phyloP scores from a whole-genome alignment of 73 alveolate species.

The Tetrahymena borealis region DNA sequence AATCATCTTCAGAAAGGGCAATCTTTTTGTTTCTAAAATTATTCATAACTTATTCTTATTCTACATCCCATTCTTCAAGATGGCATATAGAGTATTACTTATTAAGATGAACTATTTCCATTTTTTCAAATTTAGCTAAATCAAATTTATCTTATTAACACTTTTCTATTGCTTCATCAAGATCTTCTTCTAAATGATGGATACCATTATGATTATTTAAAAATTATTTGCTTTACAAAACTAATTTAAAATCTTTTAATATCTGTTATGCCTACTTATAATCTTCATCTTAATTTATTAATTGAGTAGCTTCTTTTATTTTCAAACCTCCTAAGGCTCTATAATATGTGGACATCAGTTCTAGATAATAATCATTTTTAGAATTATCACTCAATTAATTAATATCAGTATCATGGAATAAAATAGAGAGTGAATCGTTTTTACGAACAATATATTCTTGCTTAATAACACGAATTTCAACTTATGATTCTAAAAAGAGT shows the following conservation, averaged over 20 bases:
- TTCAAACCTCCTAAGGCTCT: background rate
- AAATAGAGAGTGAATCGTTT: background rate
- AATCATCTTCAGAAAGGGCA: too few species aligned
- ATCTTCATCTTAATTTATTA: background rate
- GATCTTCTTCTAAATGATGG: background rate
- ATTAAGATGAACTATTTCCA: background rate
- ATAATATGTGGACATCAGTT: background rate
- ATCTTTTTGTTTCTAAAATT: too few species aligned
- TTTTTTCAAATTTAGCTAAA: background rate
- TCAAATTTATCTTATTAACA: background rate
- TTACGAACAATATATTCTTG: background rate
- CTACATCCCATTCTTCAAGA: background rate
- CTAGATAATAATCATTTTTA: background rate
- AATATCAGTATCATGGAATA: background rate
- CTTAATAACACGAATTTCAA: background rate
- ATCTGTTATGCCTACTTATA: background rate
- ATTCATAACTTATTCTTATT: background rate
- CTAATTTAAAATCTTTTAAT: background rate
- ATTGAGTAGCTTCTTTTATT: background rate
- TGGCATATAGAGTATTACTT: background rate
- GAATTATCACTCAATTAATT: background rate
- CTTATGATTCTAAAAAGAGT: background rate
- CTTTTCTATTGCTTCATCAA: background rate
- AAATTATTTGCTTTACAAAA: background rate
- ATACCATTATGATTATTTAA: background rate